Percentiles rank a stretch among this genome's conserved stretches.
phyloP scores from a whole-genome alignment of 331 rosid genomes.

The Rhamnella rubrinervis region DNA sequence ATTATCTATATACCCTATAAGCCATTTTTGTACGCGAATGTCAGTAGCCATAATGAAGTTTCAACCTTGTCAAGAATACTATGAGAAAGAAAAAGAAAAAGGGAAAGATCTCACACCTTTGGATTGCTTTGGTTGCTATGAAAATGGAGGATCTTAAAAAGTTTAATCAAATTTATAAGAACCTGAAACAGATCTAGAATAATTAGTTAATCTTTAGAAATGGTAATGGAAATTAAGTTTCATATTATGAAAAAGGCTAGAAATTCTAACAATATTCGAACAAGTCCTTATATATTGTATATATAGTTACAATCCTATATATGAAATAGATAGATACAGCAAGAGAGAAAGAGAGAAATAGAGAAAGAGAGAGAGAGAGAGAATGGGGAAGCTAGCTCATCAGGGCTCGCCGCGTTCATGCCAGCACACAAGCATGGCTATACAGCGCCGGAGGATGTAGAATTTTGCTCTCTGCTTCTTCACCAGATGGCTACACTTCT shows the following conservation, averaged over 20 bases:
- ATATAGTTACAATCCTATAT: neutral
- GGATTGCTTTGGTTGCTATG: neutral
- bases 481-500: constrained; percentile 68
- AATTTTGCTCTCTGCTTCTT: constrained; percentile 91
- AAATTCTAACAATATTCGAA: too few species aligned
- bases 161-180: neutral
- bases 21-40: constrained; percentile 13
- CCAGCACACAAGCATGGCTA: constrained; percentile 89
- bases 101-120: neutral
- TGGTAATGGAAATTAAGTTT: too few species aligned
- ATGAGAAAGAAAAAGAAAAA: neutral
- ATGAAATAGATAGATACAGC: neutral
- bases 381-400: neutral
- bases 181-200: neutral
- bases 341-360: neutral
- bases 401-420: constrained; percentile 73
- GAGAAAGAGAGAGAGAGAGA: neutral
- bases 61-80: neutral
- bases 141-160: neutral
- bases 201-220: too few species aligned
- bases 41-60: constrained; percentile 8
- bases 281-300: too few species aligned
- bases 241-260: too few species aligned
- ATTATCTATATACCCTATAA: neutral
- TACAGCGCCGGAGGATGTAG: constrained; percentile 95